A percentile compares a stretch with the other conserved stretches of the same genome.
Conservation (phyloP, 768 basidiomycete genomes). For the Rhizopogon vinicolor region DNA sequence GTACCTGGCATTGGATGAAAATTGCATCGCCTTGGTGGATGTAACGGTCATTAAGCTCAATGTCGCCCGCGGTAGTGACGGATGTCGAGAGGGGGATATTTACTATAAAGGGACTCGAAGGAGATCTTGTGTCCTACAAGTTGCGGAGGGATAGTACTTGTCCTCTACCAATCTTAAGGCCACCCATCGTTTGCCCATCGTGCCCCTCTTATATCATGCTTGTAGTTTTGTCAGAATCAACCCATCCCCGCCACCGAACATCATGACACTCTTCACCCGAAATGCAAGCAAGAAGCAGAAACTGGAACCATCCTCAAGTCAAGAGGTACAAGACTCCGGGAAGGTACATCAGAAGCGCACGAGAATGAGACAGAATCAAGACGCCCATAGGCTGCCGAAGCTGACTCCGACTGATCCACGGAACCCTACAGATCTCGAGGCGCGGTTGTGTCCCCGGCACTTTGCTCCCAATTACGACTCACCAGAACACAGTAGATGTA, state of each 20-base stretch:
- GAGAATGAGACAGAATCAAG: background rate
- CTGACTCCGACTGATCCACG: background rate
- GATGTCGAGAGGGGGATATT: background rate
- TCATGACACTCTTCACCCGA: background rate
- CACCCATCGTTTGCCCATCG: background rate
- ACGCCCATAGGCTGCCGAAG: background rate
- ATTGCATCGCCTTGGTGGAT: background rate
- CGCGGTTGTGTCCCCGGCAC: background rate
- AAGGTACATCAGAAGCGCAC: background rate
- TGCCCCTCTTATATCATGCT: background rate
- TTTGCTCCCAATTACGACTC: conserved; percentile 7
- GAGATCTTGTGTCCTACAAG: too few species aligned
- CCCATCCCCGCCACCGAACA: background rate
- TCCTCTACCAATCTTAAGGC: background rate
- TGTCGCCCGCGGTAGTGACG: too few species aligned
- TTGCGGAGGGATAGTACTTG: background rate
- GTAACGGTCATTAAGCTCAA: too few species aligned
- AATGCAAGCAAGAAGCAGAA: background rate
- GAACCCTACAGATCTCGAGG: too few species aligned
- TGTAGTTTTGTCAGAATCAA: background rate
- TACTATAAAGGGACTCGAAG: background rate
- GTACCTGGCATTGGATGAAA: background rate
- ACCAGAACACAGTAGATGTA: conserved; percentile 51
- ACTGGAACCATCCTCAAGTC: background rate
- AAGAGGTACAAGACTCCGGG: background rate